Evolutionary conservation across 345 rosid genomes (phyloP).

Genomic region (Litchi chinensis): DNA sequence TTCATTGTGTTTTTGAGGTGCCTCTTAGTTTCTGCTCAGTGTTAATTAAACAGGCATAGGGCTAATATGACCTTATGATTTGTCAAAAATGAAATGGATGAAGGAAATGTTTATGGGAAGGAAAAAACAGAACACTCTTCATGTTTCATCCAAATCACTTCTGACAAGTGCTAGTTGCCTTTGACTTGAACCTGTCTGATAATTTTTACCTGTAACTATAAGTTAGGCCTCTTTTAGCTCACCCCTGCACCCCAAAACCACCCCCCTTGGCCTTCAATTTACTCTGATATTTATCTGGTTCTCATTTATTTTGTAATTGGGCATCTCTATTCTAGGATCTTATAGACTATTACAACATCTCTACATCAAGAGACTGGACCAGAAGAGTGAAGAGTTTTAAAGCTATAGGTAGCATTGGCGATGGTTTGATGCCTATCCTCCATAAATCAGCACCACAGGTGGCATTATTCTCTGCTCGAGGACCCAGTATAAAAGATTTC

Average conservation of each 20-base stretch:
- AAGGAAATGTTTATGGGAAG: not conserved
- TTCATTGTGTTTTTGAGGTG: not conserved
- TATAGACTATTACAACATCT: constrained; percentile 82
- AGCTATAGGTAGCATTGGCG: constrained; percentile 88
- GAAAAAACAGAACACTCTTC: not conserved
- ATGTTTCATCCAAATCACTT: not conserved
- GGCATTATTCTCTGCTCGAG: constrained; percentile 93
- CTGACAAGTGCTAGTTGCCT: not conserved
- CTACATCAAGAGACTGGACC: constrained; percentile 96
- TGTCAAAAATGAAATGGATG: not conserved
- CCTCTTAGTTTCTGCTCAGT: not conserved
- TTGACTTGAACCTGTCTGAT: not conserved
- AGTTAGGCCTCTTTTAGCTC: not conserved
- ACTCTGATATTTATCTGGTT: constrained; percentile 10
- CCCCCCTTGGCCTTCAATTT: not conserved
- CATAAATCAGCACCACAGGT: constrained; percentile 99
- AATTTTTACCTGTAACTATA: not conserved
- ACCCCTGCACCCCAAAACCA: not conserved
- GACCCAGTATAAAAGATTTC: constrained; percentile 94
- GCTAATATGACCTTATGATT: not conserved
- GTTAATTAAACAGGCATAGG: not conserved
- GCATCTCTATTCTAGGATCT: constrained; percentile 61
- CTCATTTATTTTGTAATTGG: constrained; percentile 23
- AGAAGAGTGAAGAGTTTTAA: constrained; percentile 89
- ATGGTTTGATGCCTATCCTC: constrained; percentile 90